phyloP scores from a whole-genome alignment of 106 monocot species.

The Posidonia australis region DNA sequence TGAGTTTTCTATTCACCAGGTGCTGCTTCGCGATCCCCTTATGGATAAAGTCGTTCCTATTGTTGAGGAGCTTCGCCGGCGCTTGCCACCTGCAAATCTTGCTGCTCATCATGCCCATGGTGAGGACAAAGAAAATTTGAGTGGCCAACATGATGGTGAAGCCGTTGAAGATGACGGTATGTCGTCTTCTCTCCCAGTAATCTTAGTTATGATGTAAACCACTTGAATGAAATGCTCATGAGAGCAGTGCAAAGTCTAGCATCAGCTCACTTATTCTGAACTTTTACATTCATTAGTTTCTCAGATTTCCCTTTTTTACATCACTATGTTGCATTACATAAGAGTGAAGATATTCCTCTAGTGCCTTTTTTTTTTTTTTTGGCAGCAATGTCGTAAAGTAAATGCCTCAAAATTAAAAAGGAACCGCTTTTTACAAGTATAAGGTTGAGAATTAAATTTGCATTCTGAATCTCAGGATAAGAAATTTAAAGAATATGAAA shows the following conservation, averaged over 20 bases:
- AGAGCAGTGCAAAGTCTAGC: too few species aligned
- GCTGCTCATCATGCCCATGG: conserved; percentile 22
- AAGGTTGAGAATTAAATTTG: too few species aligned
- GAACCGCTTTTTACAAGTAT: too few species aligned
- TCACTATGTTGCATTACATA: too few species aligned
- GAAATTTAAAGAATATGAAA: too few species aligned
- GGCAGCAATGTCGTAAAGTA: too few species aligned
- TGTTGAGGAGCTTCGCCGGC: conserved; percentile 87
- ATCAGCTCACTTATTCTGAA: too few species aligned
- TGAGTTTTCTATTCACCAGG: conserved; percentile 25
- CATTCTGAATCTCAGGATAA: too few species aligned
- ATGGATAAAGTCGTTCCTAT: conserved; percentile 81
- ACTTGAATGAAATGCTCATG: not conserved
- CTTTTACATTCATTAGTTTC: too few species aligned
- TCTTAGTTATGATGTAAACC: not conserved
- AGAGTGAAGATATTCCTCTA: not conserved
- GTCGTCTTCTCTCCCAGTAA: not conserved
- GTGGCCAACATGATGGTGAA: conserved; percentile 61
- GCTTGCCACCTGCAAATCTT: conserved; percentile 33
- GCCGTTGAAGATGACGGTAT: conserved; percentile 82
- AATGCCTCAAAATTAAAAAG: too few species aligned
- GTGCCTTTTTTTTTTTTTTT: too few species aligned
- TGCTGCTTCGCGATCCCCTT: conserved; percentile 73
- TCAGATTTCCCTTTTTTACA: too few species aligned
- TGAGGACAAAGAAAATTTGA: conserved; percentile 46